A percentile compares a stretch with the other conserved stretches of the same genome.
These are phyloP conservation scores for Microbotryomycetes sp. DNA, from an alignment of 1,284 basidiomycete genomes.

Conservation along the genomic window DNA sequence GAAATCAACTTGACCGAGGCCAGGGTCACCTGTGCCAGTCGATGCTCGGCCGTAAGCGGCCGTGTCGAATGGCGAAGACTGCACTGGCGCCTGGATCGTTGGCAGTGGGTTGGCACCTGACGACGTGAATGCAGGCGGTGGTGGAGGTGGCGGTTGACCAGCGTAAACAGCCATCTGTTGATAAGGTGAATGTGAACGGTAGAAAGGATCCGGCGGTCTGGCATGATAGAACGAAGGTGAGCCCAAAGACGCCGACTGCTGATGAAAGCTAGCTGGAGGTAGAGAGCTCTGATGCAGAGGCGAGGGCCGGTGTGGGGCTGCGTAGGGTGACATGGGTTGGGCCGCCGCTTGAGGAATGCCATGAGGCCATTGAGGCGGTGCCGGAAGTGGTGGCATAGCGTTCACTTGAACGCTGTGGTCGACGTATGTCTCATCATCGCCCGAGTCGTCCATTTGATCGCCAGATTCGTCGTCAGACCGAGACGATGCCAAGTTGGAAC, in stretches of 20 bases:
- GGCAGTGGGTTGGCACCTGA: not conserved
- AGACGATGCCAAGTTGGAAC: not conserved
- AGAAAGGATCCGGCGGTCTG: constrained; percentile 1
- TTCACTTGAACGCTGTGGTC: constrained; percentile 13
- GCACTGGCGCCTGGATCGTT: not conserved
- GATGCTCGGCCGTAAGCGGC: constrained; percentile 1
- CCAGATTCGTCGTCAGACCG: not conserved
- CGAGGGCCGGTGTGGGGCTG: constrained; percentile 1
- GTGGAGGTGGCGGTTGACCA: not conserved
- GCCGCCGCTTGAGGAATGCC: constrained; percentile 6
- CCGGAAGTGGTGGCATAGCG: constrained; percentile 29
- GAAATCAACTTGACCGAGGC: constrained; percentile 15
- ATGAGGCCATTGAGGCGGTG: constrained; percentile 5
- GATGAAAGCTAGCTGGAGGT: constrained; percentile 11
- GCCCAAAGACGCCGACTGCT: constrained; percentile 1
- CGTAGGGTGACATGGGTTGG: constrained; percentile 2
- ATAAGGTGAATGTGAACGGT: constrained; percentile 1
- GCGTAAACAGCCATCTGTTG: not conserved
- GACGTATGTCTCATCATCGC: not conserved
- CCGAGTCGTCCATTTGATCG: not conserved
- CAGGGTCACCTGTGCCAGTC: constrained; percentile 1
- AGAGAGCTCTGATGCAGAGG: constrained; percentile 4
- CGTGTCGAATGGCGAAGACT: constrained; percentile 4
- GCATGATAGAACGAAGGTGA: constrained; percentile 2
- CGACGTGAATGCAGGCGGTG: not conserved